Evolutionary conservation across 1,139 yeast species (phyloP), one percentile per base, ranked within the genome.

Genomic region (Entelexis paramagnoliae): DNA sequence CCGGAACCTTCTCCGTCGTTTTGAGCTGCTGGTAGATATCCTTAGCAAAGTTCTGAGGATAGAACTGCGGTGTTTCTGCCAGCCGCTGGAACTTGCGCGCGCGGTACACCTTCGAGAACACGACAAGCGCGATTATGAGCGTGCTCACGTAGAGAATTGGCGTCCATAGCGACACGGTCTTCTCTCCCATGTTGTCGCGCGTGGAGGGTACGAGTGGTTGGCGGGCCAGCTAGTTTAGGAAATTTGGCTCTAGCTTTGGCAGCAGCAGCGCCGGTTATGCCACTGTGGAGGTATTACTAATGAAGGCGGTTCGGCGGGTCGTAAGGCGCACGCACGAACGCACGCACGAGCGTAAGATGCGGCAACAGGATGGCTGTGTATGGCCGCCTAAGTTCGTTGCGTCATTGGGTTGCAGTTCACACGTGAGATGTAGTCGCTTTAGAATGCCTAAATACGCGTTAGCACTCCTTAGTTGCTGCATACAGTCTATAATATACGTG

Each of bases 111-210:
- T 81, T 73, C 29, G 94, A 80, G 65, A 91, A 89, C n/a, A 80
- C 69, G 41, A 80, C 71, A 56, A 89, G 74, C n/a, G 91, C 77
- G 4, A 86, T 65, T 46, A 88, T 65, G 57, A 91, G 70, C 29
- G 88, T 77, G 6, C 77, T 81, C 54, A 87, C 81, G 65, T 91
- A 91, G 45, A 85, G 71, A 54, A 91, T 66, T 29, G 98, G 97
- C 16, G 95, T 86, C 65, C 77, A 79, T 38, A 89, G 78, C n/a
- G 96, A 85, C 58, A 88, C 78, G n/a, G 46, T 42, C 7, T 43
- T 30, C 59, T 62, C 64, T 24, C 66, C 67, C 69, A 66, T 67
- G 24, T 2, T 35, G 16, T 3, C 13, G 26, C 26, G 13, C 22
- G 16, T 39, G 42, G 10, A 2, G 20, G 4, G 30, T 28, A 11